Base-by-base conservation (phyloP, 2,329 filamentous ascomycete genomes). In the Cercospora sp. region DNA sequence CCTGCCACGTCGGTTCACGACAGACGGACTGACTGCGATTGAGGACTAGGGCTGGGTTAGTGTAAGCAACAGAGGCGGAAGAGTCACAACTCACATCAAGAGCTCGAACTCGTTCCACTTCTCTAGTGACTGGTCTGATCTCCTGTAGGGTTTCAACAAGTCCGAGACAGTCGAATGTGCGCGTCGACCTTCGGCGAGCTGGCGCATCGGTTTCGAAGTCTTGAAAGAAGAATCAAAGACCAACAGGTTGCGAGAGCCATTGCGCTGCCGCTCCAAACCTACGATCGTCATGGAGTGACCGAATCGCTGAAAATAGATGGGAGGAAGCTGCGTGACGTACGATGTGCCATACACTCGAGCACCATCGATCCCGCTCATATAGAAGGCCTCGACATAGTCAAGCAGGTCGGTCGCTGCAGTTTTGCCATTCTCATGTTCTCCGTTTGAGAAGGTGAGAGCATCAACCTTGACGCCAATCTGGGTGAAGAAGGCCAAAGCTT, bases 251-350 rank as follows among this genome's bases (percentile, higher is more conserved):
- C 84, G 81, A 18, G 83, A 82, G 28, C 91, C 91, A 67, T 90
- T 85, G 36, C 80, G 82, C 30, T 85, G 86, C 71, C 86, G 87
- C 79, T 97, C 93, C 28, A 96, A 84, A 0, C 94, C 94, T 64
- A 98, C 84, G 62, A 98, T 93, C 0, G 93, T 96, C 82, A 97
- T 84, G 1, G 94, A 97, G 78, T 98, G 94, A 2, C 93, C 92
- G 85, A 89, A 88, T 73, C 95, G 92, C 77, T 98, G 94, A 69
- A 97, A 89, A 79, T 97, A 98, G 48, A 98, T 89, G 0, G 95
- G 94, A 45, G 94, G 89, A 7, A 94, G 82, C 13, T 84, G 80
- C 0, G 94, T 97, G 64, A 85, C 81, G 63, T 87, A 85, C n/a
- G 97, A 86, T 74, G 89, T 92, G 39, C 86, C 82, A 5, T 81